phyloP scores from a whole-genome alignment of 2,329 filamentous ascomycete species.

The Pseudopithomyces chartarum region DNA sequence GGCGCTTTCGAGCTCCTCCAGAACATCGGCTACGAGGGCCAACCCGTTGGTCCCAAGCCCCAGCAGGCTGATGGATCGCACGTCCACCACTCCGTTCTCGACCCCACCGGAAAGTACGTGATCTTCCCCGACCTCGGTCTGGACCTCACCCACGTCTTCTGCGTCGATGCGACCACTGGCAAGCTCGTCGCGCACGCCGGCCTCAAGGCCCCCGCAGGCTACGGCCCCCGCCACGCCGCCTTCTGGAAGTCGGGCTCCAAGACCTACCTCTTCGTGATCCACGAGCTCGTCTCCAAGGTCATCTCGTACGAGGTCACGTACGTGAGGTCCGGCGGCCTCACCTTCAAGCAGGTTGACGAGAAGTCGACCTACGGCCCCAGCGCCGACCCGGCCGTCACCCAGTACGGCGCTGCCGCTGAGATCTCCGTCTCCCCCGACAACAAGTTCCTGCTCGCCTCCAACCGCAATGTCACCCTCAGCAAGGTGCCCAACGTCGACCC shows the following conservation, averaged over 20 bases:
- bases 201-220: constrained; percentile 55
- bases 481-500: constrained; percentile 51
- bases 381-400: constrained; percentile 13
- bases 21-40: constrained; percentile 48
- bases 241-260: constrained; percentile 53
- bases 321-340: constrained; percentile 41
- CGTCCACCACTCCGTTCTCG: constrained; percentile 68
- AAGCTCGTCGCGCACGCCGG: constrained; percentile 53
- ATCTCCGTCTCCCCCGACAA: constrained; percentile 60
- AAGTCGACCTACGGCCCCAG: constrained; percentile 46
- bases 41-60: constrained; percentile 43
- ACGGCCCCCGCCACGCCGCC: constrained; percentile 68
- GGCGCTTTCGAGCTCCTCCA: constrained; percentile 37
- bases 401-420: constrained; percentile 58
- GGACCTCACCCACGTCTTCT: constrained; percentile 66
- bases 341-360: constrained; percentile 56
- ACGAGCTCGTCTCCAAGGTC: constrained; percentile 65
- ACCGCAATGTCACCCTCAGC: constrained; percentile 64
- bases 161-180: constrained; percentile 52
- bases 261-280: constrained; percentile 63
- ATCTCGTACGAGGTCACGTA: constrained; percentile 63
- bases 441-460: constrained; percentile 69
- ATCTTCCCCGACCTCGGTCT: constrained; percentile 69
- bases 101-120: constrained; percentile 68
- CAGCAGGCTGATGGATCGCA: constrained; percentile 59